Conservation (phyloP, 768 basidiomycete genomes). For the Boletus subparvulus region DNA sequence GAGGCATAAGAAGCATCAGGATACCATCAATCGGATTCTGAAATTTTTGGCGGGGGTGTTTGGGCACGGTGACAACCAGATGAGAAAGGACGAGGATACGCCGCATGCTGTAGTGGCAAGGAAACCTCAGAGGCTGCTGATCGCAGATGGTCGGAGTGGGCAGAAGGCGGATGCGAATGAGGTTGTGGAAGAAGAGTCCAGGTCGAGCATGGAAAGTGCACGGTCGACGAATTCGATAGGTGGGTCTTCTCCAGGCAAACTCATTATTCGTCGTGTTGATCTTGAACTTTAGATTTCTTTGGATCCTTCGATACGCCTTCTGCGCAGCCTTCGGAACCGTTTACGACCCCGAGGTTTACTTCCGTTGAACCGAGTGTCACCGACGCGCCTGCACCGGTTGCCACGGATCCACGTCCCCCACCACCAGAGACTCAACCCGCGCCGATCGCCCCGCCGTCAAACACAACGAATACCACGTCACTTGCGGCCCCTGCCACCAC, state of each 20-base stretch:
- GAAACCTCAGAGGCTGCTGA: slow-evolving; percentile 61
- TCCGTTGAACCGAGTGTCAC: slow-evolving; percentile 26
- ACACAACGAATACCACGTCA: slow-evolving; percentile 9
- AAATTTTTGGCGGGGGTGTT: slow-evolving; percentile 95
- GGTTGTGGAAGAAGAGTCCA: slow-evolving; percentile 42
- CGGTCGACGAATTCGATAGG: slow-evolving; percentile 16
- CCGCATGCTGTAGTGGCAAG: slow-evolving; percentile 49
- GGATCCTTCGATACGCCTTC: slow-evolving; percentile 49
- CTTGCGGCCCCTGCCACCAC: slow-evolving; percentile 9
- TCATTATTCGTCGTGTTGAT: slow-evolving; percentile 3
- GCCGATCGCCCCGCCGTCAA: slow-evolving; percentile 12
- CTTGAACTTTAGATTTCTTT: slow-evolving; percentile 35
- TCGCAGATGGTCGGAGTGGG: slow-evolving; percentile 49
- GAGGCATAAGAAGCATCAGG: slow-evolving; percentile 88
- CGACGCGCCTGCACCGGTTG: slow-evolving; percentile 17
- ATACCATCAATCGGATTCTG: slow-evolving; percentile 93
- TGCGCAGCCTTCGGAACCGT: slow-evolving; percentile 36
- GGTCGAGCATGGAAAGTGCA: slow-evolving; percentile 29
- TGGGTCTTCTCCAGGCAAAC: background rate
- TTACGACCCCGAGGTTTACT: slow-evolving; percentile 24
- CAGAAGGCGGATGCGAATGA: slow-evolving; percentile 38
- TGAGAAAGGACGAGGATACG: slow-evolving; percentile 33
- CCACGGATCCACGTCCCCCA: slow-evolving; percentile 11
- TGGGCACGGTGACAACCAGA: slow-evolving; percentile 49
- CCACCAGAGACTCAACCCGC: slow-evolving; percentile 17